phyloP scores from a whole-genome alignment of 257 asterid species.

The Scutellaria barbata region DNA sequence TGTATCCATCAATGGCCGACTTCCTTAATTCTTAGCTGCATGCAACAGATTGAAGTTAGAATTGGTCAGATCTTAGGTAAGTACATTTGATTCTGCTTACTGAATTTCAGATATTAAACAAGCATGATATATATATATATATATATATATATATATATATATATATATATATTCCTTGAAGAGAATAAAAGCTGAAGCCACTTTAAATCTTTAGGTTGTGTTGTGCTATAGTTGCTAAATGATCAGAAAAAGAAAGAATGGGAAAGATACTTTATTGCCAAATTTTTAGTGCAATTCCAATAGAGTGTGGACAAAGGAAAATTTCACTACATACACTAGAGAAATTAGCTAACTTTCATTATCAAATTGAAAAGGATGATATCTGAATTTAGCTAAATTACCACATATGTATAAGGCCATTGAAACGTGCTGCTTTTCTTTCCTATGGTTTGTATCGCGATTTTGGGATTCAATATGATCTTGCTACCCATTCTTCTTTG shows the following conservation, averaged over 20 bases:
- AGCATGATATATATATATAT: background rate
- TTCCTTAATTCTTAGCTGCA: background rate
- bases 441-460: slow-evolving; percentile 29
- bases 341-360: slow-evolving; percentile 30
- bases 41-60: background rate
- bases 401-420: slow-evolving; percentile 34
- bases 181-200: slow-evolving; percentile 34
- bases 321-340: slow-evolving; percentile 21
- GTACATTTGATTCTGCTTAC: slow-evolving; percentile 17
- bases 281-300: slow-evolving; percentile 39
- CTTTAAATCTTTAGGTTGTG: slow-evolving; percentile 35
- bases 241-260: slow-evolving; percentile 30
- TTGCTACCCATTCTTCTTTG: background rate
- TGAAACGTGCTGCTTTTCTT: slow-evolving; percentile 34
- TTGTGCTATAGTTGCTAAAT: slow-evolving; percentile 28
- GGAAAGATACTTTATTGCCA: slow-evolving; percentile 35
- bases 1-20: background rate
- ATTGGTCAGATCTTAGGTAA: slow-evolving; percentile 21
- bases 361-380: slow-evolving; percentile 25
- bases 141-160: no score
- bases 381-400: slow-evolving; percentile 41
- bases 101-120: background rate
- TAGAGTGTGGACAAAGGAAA: slow-evolving; percentile 44
- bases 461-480: slow-evolving; percentile 25
- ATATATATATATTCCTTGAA: background rate